phyloP scores from a whole-genome alignment of 2,329 filamentous ascomycete species.

The Fusarium setosum region DNA sequence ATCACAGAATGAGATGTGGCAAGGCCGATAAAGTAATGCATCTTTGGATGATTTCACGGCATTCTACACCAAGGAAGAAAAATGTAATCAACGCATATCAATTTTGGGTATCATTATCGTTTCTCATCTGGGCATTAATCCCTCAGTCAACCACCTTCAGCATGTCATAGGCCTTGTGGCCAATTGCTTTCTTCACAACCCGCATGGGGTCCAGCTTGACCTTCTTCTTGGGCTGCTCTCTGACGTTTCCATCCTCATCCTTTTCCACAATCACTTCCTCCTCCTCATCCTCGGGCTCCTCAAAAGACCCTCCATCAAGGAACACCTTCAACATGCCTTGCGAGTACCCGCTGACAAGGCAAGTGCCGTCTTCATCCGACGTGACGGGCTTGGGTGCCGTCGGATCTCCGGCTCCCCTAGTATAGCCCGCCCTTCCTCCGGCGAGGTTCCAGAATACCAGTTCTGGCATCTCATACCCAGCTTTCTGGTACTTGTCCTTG shows the following conservation, averaged over 20 bases:
- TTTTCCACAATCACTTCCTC: slow-evolving; percentile 49
- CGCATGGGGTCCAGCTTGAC: slow-evolving; percentile 56
- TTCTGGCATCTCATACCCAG: slow-evolving; percentile 68
- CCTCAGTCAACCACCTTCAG: slow-evolving; percentile 64
- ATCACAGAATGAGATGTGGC: too few relatives aligned
- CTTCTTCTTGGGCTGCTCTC: slow-evolving; percentile 45
- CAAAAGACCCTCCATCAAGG: slow-evolving; percentile 60
- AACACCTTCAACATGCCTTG: slow-evolving; percentile 70
- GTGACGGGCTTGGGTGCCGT: slow-evolving; percentile 61
- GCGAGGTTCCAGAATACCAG: slow-evolving; percentile 72
- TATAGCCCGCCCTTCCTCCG: slow-evolving; percentile 47
- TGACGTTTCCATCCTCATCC: slow-evolving; percentile 36
- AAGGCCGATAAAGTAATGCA: too few relatives aligned
- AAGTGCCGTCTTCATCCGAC: slow-evolving; percentile 56
- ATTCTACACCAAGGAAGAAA: neutral
- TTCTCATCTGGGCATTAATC: neutral
- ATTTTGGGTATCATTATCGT: slow-evolving; percentile 38
- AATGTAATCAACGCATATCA: neutral
- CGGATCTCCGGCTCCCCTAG: slow-evolving; percentile 39
- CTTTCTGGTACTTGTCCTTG: slow-evolving; percentile 54
- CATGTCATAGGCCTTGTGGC: slow-evolving; percentile 66
- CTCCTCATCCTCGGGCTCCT: slow-evolving; percentile 52
- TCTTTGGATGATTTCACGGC: too few relatives aligned
- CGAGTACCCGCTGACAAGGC: slow-evolving; percentile 66
- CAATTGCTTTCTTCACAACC: slow-evolving; percentile 61